Percentiles rank a stretch among this genome's conserved stretches.
phyloP scores from a whole-genome alignment of 345 rosid species.

The Heritiera fomes region DNA sequence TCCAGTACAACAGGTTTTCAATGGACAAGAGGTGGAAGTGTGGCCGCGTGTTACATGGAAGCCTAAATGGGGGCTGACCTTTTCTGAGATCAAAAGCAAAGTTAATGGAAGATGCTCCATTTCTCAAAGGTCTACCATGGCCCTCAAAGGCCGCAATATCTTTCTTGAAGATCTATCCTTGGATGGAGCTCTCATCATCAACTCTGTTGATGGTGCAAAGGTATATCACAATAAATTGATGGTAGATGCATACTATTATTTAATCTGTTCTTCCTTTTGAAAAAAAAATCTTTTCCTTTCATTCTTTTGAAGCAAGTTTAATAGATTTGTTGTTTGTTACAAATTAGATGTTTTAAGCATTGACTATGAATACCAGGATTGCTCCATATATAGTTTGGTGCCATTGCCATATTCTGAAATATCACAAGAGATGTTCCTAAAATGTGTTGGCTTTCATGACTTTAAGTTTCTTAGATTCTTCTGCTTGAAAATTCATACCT shows the following conservation, averaged over 20 bases:
- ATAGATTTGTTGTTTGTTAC: neutral
- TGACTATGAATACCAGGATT: neutral
- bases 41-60: slow-evolving; percentile 92
- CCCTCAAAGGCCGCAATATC: slow-evolving; percentile 60
- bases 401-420: neutral
- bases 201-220: slow-evolving; percentile 75
- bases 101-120: slow-evolving; percentile 57
- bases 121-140: slow-evolving; percentile 74
- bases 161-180: slow-evolving; percentile 59
- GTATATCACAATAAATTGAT: slow-evolving; percentile 36
- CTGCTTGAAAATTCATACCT: neutral
- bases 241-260: neutral
- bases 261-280: neutral
- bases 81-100: slow-evolving; percentile 70
- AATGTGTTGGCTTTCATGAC: neutral
- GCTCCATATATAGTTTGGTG: neutral
- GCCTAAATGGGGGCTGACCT: slow-evolving; percentile 87
- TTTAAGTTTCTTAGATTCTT: neutral
- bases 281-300: neutral
- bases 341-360: neutral
- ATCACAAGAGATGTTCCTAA: neutral
- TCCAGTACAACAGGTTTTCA: slow-evolving; percentile 65
- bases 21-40: slow-evolving; percentile 93
- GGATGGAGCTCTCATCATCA: slow-evolving; percentile 79
- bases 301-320: neutral